Base-by-base conservation (phyloP, 441 rosid species). In the Populus trichocarpa region DNA sequence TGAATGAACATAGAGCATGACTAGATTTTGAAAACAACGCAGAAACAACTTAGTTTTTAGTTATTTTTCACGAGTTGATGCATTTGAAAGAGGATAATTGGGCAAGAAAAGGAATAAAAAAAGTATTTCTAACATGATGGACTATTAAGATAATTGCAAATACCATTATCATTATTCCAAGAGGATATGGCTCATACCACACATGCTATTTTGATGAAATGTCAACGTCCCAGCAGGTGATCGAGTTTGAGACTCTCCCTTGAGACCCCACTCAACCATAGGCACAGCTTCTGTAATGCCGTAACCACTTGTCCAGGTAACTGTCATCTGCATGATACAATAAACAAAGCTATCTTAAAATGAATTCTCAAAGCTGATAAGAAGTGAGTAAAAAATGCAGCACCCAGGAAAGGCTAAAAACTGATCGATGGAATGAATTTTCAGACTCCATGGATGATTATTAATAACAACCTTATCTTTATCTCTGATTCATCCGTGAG, bases 291-390 rank as follows among this genome's bases (percentile, higher is more conserved):
- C 97, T 40, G 82, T 77, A 36, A 92, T 84, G 83, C 83, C 81
- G 78, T 93, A 96, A 25, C 99, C 99, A 75, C 99, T 96, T 6
- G 99, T 96, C 99, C 99, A 96, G 22, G 98, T 96, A 33, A 94
- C 91, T 0, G 97, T 91, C 97, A 93, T 92, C 97, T 96, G 85
- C 20, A 66, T 67, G 84, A 83, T 77, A 65, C 25, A n/a, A 18
- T 23, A 40, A 40, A 40, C 14, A 11, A 40, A 3, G 46, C 46
- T 13, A 40, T 40, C 46, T 40, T 40, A 40, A 40, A 40, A 40
- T 40, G 46, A 11, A 2, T 10, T 40, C 46, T 40, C 46, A 40
- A 40, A 40, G 46, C 46, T 40, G 46, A 40, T 40, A 40, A 40
- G 46, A 40, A 40, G 46, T 0, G 13, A 0, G 46, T 40, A 3